These are phyloP conservation scores for Diutina pseudorugosa DNA, from an alignment of 1,139 yeast genomes.

Conservation along the genomic window DNA sequence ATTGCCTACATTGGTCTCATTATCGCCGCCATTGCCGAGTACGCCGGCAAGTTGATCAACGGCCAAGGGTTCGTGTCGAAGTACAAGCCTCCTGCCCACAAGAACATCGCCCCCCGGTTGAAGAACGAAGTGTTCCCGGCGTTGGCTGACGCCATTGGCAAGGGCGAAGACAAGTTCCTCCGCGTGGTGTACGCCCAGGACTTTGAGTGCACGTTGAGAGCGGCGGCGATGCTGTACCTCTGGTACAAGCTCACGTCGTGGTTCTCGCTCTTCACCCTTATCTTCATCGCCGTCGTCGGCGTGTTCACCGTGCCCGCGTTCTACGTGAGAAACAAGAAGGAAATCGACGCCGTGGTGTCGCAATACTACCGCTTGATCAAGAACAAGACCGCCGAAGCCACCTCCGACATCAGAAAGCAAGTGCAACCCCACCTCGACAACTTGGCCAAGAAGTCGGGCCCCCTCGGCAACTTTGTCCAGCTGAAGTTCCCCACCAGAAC, in stretches of 20 bases:
- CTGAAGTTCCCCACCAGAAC: slow-evolving; percentile 59
- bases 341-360: slow-evolving; percentile 65
- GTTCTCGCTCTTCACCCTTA: slow-evolving; percentile 62
- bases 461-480: slow-evolving; percentile 46
- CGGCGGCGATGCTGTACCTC: slow-evolving; percentile 54
- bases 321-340: slow-evolving; percentile 63
- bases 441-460: slow-evolving; percentile 49
- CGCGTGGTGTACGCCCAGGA: slow-evolving; percentile 54
- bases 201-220: slow-evolving; percentile 57
- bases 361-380: slow-evolving; percentile 44
- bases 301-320: slow-evolving; percentile 69
- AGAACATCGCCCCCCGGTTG: slow-evolving; percentile 27
- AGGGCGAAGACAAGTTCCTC: slow-evolving; percentile 39
- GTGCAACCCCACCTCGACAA: slow-evolving; percentile 33
- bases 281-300: slow-evolving; percentile 42
- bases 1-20: slow-evolving; percentile 45
- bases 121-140: slow-evolving; percentile 30
- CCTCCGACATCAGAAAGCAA: slow-evolving; percentile 41
- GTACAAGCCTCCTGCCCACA: slow-evolving; percentile 36
- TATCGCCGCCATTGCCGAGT: slow-evolving; percentile 58
- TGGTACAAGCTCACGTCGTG: slow-evolving; percentile 64
- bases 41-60: slow-evolving; percentile 49
- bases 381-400: slow-evolving; percentile 41
- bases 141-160: slow-evolving; percentile 28
- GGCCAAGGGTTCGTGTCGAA: slow-evolving; percentile 66